These are phyloP conservation scores for Trichophyton simii DNA, from an alignment of 2,329 filamentous ascomycete species.

Conservation along the genomic window DNA sequence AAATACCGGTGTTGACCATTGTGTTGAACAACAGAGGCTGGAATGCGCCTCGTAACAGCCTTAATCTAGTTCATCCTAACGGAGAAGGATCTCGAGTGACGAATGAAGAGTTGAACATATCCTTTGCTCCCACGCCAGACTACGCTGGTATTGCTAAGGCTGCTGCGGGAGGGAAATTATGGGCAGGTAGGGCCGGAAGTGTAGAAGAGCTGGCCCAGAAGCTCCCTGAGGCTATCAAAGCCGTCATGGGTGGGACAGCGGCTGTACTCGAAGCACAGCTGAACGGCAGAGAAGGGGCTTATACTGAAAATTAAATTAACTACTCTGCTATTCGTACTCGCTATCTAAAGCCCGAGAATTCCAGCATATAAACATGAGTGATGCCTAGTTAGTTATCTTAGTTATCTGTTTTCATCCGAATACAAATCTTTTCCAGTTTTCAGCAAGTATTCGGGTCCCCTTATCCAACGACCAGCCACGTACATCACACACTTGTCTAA, in stretches of 20 bases:
- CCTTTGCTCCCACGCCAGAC: conserved; percentile 52
- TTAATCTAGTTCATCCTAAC: conserved; percentile 53
- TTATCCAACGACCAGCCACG: conserved; percentile 66
- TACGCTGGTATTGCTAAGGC: conserved; percentile 57
- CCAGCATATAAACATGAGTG: not conserved
- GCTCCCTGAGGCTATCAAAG: conserved; percentile 47
- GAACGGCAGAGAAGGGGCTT: conserved; percentile 45
- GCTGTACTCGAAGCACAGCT: conserved; percentile 52
- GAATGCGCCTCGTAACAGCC: conserved; percentile 51
- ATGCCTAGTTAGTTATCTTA: not conserved
- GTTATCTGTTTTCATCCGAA: conserved; percentile 40
- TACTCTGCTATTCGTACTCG: not conserved
- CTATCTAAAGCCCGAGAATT: not conserved
- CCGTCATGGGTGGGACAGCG: conserved; percentile 44
- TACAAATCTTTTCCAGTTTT: conserved; percentile 68
- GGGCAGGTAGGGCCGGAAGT: conserved; percentile 47
- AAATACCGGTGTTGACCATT: conserved; percentile 53
- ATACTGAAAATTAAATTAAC: conserved; percentile 23
- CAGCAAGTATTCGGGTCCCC: conserved; percentile 53
- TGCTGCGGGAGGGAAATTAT: conserved; percentile 49
- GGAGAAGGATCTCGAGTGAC: conserved; percentile 49
- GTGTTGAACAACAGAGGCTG: conserved; percentile 60
- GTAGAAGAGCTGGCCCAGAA: conserved; percentile 43
- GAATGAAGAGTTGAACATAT: conserved; percentile 55
- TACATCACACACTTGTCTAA: conserved; percentile 60